Evolutionary conservation across 2,329 filamentous ascomycete species (phyloP).

Genomic region (Aspergillus viridinutans): DNA sequence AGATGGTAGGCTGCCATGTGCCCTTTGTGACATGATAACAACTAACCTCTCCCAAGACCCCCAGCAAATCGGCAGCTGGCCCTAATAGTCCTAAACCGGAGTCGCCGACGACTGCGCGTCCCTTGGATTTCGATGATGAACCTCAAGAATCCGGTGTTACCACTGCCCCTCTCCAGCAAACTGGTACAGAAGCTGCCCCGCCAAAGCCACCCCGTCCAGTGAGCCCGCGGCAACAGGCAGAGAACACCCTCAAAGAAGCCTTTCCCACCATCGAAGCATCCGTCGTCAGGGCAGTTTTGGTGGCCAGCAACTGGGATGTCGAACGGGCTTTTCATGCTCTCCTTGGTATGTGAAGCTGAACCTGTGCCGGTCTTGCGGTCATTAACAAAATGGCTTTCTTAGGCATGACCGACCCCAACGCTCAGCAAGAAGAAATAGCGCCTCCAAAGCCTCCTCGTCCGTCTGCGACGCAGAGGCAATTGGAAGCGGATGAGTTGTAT

Average conservation of each 20-base stretch:
- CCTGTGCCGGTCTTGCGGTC: neutral
- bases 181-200: constrained; percentile 48
- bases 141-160: constrained; percentile 41
- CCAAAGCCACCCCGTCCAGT: constrained; percentile 81
- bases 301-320: constrained; percentile 78
- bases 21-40: constrained; percentile 7
- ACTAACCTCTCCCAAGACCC: constrained; percentile 26
- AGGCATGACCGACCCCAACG: constrained; percentile 79
- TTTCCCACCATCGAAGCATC: constrained; percentile 77
- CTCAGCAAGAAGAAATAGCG: constrained; percentile 58
- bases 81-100: constrained; percentile 41
- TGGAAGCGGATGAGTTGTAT: constrained; percentile 87
- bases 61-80: constrained; percentile 31
- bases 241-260: constrained; percentile 84
- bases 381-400: constrained; percentile 6
- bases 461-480: constrained; percentile 65
- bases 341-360: constrained; percentile 56
- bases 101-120: constrained; percentile 53
- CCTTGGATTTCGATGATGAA: constrained; percentile 57
- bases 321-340: constrained; percentile 95
- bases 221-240: constrained; percentile 77
- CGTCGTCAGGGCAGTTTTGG: constrained; percentile 82
- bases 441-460: constrained; percentile 79
- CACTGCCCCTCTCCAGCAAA: constrained; percentile 25
- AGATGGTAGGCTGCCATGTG: constrained; percentile 24